phyloP scores from a whole-genome alignment of 2,329 filamentous ascomycete genomes.

The Cylindrodendrum hubeiense region DNA sequence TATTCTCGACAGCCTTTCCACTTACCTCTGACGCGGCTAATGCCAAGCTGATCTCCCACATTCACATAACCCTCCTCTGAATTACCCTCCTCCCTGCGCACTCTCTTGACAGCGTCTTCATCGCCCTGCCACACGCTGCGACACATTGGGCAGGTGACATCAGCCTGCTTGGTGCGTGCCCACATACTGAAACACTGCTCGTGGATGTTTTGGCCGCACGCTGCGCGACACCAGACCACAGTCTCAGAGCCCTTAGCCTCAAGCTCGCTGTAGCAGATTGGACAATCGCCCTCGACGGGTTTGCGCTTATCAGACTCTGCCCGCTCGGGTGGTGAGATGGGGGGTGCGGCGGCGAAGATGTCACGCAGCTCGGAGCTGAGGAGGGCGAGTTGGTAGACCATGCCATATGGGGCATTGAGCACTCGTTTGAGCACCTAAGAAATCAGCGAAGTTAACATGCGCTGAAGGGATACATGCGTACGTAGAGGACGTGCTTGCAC shows the following conservation, averaged over 20 bases:
- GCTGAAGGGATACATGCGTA: constrained; percentile 40
- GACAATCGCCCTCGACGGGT: constrained; percentile 65
- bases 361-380: constrained; percentile 68
- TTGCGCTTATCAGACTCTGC: constrained; percentile 56
- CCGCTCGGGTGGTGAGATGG: constrained; percentile 54
- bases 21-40: constrained; percentile 65
- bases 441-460: too few relatives aligned
- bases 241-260: constrained; percentile 50
- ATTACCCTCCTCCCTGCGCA: constrained; percentile 55
- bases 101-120: constrained; percentile 54
- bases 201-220: constrained; percentile 69
- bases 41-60: constrained; percentile 70
- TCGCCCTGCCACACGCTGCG: constrained; percentile 68
- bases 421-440: constrained; percentile 69
- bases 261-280: constrained; percentile 68
- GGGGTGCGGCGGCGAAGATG: constrained; percentile 68
- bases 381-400: constrained; percentile 73
- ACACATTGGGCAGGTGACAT: constrained; percentile 72
- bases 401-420: constrained; percentile 66
- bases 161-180: constrained; percentile 58
- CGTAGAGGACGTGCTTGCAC: constrained; percentile 76
- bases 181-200: constrained; percentile 66
- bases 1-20: not conserved
- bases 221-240: constrained; percentile 64
- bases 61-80: constrained; percentile 71